Conservation (phyloP, 139 green algal genomes). For the Chlorella sp. region DNA sequence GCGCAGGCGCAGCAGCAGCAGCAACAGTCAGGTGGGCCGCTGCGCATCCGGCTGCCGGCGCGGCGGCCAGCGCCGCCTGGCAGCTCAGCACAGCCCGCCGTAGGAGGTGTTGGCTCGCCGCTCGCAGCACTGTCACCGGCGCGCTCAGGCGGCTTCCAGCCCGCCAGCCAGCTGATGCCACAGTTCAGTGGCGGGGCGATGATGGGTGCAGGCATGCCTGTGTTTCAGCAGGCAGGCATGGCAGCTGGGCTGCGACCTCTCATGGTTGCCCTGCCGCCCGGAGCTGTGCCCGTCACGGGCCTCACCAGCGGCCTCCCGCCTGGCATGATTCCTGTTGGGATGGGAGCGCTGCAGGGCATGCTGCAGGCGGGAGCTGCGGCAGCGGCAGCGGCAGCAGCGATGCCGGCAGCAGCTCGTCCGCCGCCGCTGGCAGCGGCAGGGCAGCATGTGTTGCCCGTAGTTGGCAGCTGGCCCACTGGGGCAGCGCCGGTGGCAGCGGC, state of each 20-base stretch:
- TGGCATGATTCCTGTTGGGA: too few species aligned
- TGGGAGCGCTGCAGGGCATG: too few species aligned
- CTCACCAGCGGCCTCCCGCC: neutral
- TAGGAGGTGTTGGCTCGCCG: neutral
- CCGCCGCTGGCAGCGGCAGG: too few species aligned
- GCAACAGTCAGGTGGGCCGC: neutral
- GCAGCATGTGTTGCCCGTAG: too few species aligned
- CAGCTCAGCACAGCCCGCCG: neutral
- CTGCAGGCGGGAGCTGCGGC: neutral
- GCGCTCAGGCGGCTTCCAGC: neutral
- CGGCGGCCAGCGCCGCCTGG: neutral
- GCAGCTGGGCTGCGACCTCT: neutral
- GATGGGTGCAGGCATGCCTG: too few species aligned
- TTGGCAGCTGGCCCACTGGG: too few species aligned
- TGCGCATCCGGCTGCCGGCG: neutral
- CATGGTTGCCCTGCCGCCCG: neutral
- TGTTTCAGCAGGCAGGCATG: neutral
- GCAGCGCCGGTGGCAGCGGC: too few species aligned
- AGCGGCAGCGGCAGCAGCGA: neutral
- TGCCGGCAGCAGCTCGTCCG: neutral
- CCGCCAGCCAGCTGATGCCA: slow-evolving; percentile 4
- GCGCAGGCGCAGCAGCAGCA: neutral
- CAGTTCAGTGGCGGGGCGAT: neutral
- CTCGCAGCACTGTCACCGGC: too few species aligned
- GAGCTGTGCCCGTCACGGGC: neutral